These are phyloP conservation scores for Sugiyamaella lignohabitans DNA, from an alignment of 805 yeast species.

Conservation along the genomic window DNA sequence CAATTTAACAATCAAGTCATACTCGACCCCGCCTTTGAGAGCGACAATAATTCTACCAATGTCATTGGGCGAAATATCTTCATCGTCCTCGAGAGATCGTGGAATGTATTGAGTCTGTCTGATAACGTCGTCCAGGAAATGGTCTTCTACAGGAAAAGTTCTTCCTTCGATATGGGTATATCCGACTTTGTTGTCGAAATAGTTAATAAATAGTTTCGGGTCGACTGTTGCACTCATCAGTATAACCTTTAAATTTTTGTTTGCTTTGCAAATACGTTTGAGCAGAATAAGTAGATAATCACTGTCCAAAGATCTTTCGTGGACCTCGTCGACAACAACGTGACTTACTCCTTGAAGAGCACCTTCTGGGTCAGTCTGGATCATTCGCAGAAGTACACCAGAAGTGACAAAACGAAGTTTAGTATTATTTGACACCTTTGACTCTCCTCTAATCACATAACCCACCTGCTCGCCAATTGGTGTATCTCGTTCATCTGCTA, in stretches of 20 bases:
- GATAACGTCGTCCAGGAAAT: constrained; percentile 63
- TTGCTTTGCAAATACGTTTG: constrained; percentile 47
- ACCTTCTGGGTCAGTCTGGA: constrained; percentile 48
- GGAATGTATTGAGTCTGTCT: constrained; percentile 46
- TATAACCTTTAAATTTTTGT: constrained; percentile 53
- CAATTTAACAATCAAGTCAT: constrained; percentile 57
- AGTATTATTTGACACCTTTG: constrained; percentile 52
- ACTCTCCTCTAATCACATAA: constrained; percentile 85
- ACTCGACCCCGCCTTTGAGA: constrained; percentile 48
- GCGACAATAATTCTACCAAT: constrained; percentile 28
- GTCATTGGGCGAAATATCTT: constrained; percentile 18
- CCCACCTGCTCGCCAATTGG: constrained; percentile 74
- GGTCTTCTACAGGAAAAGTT: constrained; percentile 83
- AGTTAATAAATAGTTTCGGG: constrained; percentile 55
- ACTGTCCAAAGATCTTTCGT: constrained; percentile 86
- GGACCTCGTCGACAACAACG: constrained; percentile 91
- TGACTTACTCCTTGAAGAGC: constrained; percentile 45
- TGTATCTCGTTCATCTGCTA: constrained; percentile 71
- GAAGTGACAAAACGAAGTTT: constrained; percentile 85
- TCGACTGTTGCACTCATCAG: constrained; percentile 95
- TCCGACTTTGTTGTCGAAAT: constrained; percentile 49
- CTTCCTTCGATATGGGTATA: constrained; percentile 86
- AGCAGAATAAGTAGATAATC: constrained; percentile 76
- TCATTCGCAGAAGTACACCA: constrained; percentile 82
- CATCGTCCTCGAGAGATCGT: constrained; percentile 17